phyloP scores from a whole-genome alignment of 2,329 filamentous ascomycete species.

The Beauveria sp. region DNA sequence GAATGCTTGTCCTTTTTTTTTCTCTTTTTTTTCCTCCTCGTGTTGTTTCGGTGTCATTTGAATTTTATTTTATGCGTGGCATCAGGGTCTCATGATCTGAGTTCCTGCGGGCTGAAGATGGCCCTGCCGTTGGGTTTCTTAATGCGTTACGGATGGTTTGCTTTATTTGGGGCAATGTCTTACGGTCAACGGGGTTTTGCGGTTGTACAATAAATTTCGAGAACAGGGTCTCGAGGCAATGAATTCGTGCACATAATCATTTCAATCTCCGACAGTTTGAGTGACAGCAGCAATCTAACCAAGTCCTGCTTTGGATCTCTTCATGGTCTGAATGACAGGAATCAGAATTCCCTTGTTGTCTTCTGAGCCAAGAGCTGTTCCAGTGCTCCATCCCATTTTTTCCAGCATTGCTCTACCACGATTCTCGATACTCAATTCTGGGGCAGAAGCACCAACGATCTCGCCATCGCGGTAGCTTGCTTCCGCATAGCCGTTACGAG shows the following conservation, averaged over 20 bases:
- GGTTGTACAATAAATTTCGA: conserved; percentile 66
- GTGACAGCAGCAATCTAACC: conserved; percentile 38
- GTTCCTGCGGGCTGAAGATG: conserved; percentile 33
- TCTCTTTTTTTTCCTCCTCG: too few species aligned
- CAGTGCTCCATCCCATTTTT: conserved; percentile 94
- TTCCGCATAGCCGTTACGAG: conserved; percentile 24
- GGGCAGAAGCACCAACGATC: conserved; percentile 75
- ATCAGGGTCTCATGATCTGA: conserved; percentile 52
- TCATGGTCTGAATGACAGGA: conserved; percentile 80
- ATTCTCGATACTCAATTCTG: conserved; percentile 76
- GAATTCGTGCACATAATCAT: conserved; percentile 52
- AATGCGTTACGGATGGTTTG: conserved; percentile 70
- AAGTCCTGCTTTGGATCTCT: conserved; percentile 76
- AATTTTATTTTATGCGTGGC: conserved; percentile 38
- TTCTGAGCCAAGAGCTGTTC: conserved; percentile 70
- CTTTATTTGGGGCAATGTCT: conserved; percentile 61
- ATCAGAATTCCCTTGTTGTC: conserved; percentile 86
- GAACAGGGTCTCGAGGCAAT: conserved; percentile 55
- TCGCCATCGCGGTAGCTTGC: conserved; percentile 74
- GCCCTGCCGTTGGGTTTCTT: conserved; percentile 43
- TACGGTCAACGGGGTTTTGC: conserved; percentile 62
- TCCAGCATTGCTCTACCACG: conserved; percentile 81
- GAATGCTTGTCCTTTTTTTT: conserved; percentile 43
- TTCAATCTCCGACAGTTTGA: conserved; percentile 20
- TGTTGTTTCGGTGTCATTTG: conserved; percentile 48